A percentile compares a stretch with the other conserved stretches of the same genome.
These are phyloP conservation scores for Pythium myriotylum DNA, from an alignment of 352 stramenopile species.

Conservation along the genomic window DNA sequence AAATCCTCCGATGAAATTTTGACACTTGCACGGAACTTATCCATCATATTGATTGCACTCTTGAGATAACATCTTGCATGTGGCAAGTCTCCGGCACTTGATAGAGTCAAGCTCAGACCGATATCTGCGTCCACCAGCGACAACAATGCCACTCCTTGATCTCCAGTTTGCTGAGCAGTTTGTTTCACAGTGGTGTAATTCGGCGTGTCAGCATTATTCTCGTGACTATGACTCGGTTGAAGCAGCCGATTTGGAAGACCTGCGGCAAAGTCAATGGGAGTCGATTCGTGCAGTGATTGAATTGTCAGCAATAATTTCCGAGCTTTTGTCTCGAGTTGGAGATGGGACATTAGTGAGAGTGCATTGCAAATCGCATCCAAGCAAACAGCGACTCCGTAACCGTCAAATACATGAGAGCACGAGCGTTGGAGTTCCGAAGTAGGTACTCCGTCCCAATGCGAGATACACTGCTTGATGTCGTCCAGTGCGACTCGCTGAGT, in stretches of 20 bases:
- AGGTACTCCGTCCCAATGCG: slow-evolving; percentile 25
- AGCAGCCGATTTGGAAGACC: slow-evolving; percentile 37
- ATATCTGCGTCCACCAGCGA: slow-evolving; percentile 27
- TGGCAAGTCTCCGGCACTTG: not conserved
- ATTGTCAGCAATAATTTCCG: slow-evolving; percentile 2
- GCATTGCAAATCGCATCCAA: slow-evolving; percentile 59
- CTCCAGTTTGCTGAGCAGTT: not conserved
- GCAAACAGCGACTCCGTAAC: slow-evolving; percentile 26
- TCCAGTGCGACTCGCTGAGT: slow-evolving; percentile 40
- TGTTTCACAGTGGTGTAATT: not conserved
- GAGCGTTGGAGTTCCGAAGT: not conserved
- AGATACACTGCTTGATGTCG: slow-evolving; percentile 56
- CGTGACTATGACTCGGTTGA: not conserved
- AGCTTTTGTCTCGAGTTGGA: slow-evolving; percentile 39
- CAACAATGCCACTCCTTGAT: slow-evolving; percentile 2
- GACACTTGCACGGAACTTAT: slow-evolving; percentile 3
- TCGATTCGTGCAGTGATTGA: not conserved
- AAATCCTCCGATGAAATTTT: slow-evolving; percentile 17
- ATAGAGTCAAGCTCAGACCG: slow-evolving; percentile 17
- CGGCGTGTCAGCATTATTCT: not conserved
- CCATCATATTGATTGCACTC: slow-evolving; percentile 7
- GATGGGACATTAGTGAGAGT: slow-evolving; percentile 56
- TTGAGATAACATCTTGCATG: slow-evolving; percentile 14
- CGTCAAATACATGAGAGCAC: slow-evolving; percentile 41
- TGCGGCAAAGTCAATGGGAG: not conserved